Evolutionary conservation across 2,329 filamentous ascomycete genomes (phyloP), one percentile per base, ranked within the genome.

Genomic region (Alternaria brassicicola): DNA sequence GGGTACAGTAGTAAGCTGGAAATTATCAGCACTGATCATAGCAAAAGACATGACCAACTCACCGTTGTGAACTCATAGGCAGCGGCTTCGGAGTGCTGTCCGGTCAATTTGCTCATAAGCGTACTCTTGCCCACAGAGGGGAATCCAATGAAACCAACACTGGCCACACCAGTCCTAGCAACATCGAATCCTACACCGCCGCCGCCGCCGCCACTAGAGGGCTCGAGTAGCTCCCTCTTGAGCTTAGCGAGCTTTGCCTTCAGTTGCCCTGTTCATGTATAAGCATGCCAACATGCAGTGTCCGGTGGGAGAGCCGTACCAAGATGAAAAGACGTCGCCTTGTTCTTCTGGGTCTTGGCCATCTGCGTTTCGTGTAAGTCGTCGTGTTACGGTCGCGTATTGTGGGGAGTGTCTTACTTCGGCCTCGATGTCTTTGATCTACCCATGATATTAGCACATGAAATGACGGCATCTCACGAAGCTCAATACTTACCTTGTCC

Each of bases 101-200:
- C 95, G 41, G 95, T 99, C 76, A 99, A 81, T 74, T 84, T 88
- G 76, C 89, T 97, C 93, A 99, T 97, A 71, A 99, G 84, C 49
- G 95, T 99, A 85, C 92, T 97, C 82, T 99, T 99, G 62, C 95
- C 95, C 63, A 99, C 95, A 1, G 95, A 99, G 2, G 95, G 95
- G 74, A 99, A 99, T 30, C 95, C 95, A 75, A 98, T 97, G 81
- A 98, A 98, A 41, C 94, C 94, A 73, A 99, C 88, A 83, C 92
- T 96, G 66, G 95, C 95, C 64, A 98, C 95, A 84, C 95, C 95
- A 50, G 95, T 99, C 78, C 95, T 89, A 62, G 95, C 95, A 65
- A 99, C 95, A 82, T 99, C 95, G 84, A 99, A 99, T 57, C 95
- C 95, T 61, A 90, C 85, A 76, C 91, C 92, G 63, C 88, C 93